Conservation (phyloP, 2,329 filamentous ascomycete genomes). For the Alternaria burnsii region DNA sequence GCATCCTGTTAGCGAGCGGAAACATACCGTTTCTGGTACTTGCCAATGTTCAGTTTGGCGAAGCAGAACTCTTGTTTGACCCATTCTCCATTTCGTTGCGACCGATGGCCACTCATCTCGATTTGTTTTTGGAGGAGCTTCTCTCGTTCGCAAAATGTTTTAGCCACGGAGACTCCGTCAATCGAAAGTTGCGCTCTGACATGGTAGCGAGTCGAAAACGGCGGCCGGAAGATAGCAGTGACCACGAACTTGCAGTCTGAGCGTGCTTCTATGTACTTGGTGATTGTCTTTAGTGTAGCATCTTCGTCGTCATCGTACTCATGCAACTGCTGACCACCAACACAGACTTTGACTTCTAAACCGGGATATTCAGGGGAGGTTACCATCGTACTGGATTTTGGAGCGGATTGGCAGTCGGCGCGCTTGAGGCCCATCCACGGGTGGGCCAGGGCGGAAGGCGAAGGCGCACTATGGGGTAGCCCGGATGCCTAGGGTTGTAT, state of each 20-base stretch:
- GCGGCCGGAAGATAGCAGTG: neutral
- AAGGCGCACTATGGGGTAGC: too few species aligned
- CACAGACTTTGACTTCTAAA: conserved; percentile 14
- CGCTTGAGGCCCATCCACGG: too few species aligned
- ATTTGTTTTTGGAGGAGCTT: neutral
- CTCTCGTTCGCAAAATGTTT: too few species aligned
- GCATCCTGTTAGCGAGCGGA: neutral
- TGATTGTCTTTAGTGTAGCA: neutral
- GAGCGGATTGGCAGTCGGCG: too few species aligned
- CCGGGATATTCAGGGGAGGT: too few species aligned
- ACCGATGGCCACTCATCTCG: neutral
- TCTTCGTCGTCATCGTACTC: conserved; percentile 21
- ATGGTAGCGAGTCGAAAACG: too few species aligned
- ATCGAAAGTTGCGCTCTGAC: too few species aligned
- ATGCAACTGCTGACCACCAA: conserved; percentile 7
- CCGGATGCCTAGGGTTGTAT: too few species aligned
- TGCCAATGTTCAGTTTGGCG: conserved; percentile 18
- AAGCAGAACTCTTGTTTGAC: conserved; percentile 13
- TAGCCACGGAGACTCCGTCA: too few species aligned
- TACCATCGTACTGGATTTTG: too few species aligned
- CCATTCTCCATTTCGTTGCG: neutral
- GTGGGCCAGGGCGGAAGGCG: too few species aligned
- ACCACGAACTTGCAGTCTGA: conserved; percentile 10
- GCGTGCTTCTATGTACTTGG: conserved; percentile 19
- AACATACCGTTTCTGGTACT: neutral